These are phyloP conservation scores for Rubus idaeus DNA, from an alignment of 306 rosid genomes.

Conservation along the genomic window DNA sequence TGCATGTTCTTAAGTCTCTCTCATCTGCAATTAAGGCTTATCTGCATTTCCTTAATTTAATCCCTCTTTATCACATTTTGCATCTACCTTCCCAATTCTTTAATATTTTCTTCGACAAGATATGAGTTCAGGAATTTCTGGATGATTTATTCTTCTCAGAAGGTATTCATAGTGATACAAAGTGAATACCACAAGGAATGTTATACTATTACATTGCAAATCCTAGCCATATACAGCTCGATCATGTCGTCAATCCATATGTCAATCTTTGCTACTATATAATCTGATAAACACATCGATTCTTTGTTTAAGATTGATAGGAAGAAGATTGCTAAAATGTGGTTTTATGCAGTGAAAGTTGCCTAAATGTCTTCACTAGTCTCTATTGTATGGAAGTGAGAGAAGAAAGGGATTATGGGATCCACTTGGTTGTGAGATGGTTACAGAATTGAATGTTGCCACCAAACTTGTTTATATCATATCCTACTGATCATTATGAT, in stretches of 20 bases:
- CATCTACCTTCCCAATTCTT: slow-evolving; percentile 11
- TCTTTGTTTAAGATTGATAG: background rate
- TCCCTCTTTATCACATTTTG: slow-evolving; percentile 25
- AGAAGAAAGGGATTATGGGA: slow-evolving; percentile 40
- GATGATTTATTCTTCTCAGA: no score
- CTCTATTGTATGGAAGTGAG: slow-evolving; percentile 35
- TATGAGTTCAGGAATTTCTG: no score
- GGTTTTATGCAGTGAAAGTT: slow-evolving; percentile 10
- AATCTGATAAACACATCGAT: background rate
- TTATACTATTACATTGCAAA: no score
- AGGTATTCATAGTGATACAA: no score
- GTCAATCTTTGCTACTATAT: background rate
- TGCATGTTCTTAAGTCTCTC: background rate
- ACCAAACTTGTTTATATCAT: slow-evolving; percentile 36
- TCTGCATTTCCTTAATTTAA: slow-evolving; percentile 29
- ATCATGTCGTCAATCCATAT: no score
- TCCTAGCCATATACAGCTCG: no score
- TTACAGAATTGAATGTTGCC: slow-evolving; percentile 44
- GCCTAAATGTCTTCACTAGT: slow-evolving; percentile 23
- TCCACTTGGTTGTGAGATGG: slow-evolving; percentile 45
- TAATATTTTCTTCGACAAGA: no score
- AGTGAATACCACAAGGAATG: no score
- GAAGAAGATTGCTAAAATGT: slow-evolving; percentile 8
- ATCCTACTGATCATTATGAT: slow-evolving; percentile 16
- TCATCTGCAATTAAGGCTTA: slow-evolving; percentile 11